A percentile compares a stretch with the other conserved stretches of the same genome.
phyloP scores from a whole-genome alignment of 148 eudicot species.

The Rhododendron ferrugineum region DNA sequence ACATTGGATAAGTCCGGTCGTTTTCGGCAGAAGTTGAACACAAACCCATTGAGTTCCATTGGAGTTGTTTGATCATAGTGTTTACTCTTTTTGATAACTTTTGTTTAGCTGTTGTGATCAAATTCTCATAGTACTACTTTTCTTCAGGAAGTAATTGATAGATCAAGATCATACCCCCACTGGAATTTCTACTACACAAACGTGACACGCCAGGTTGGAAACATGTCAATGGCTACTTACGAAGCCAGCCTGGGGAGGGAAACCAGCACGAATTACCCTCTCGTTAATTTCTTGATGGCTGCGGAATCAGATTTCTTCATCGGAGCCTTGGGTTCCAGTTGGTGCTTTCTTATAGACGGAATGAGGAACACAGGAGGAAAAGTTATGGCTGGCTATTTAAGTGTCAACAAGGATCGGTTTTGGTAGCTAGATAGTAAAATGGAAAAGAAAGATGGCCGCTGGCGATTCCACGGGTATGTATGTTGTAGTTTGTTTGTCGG shows the following conservation, averaged over 20 bases:
- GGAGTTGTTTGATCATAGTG: not conserved
- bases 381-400: conserved; percentile 93
- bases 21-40: not conserved
- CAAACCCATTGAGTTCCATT: not conserved
- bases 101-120: not conserved
- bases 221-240: conserved; percentile 73
- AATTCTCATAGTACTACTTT: not conserved
- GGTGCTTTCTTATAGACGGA: conserved; percentile 93
- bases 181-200: conserved; percentile 82
- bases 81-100: not conserved
- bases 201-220: conserved; percentile 72
- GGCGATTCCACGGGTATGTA: not conserved
- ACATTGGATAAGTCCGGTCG: not conserved
- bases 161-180: conserved; percentile 41
- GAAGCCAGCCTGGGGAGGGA: conserved; percentile 88
- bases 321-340: conserved; percentile 92
- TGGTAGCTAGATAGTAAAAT: conserved; percentile 37
- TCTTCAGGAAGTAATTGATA: conserved; percentile 64
- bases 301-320: conserved; percentile 77
- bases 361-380: conserved; percentile 98
- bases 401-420: conserved; percentile 90
- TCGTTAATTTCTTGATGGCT: conserved; percentile 94
- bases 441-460: not conserved
- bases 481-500: not conserved
- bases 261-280: conserved; percentile 90